Evolutionary conservation across 345 rosid genomes (phyloP), one percentile per base, ranked within the genome.

Genomic region (Citrus hindsii): DNA sequence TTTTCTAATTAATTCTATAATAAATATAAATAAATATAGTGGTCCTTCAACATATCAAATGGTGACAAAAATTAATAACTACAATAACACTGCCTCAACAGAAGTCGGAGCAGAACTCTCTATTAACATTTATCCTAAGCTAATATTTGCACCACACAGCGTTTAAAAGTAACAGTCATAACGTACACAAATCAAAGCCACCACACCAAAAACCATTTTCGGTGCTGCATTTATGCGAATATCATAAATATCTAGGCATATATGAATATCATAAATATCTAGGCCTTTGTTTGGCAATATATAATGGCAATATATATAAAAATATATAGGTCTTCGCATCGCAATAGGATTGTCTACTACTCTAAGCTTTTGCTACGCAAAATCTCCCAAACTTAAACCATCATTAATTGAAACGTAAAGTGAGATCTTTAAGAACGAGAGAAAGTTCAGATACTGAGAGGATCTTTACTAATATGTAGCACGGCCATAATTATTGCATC

Each of bases 121-220:
- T 28, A 67, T 35, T 73, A 76, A 24, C 80, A 81, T 84, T 22
- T 77, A 37, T 53, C 74, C 81, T 77, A 76, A 77, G 67, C 3
- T 35, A 48, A 64, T 27, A 75, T 70, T 70, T 16, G 33, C 16
- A 63, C 6, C 40, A 40, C 22, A 74, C 5, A 4, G 35, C 38
- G 48, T 62, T 75, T 35, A 30, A 67, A 13, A 1, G 42, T 46
- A 46, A 46, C 18, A 12, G 18, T 46, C 51, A 46, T 46, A 46
- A 46, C 1, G 4, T 46, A 46, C 51, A 46, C 18, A 13, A 12
- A 46, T 46, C 51, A 13, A 46, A 53, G 4, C 22, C 22, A 53
- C 7, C 22, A 19, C 58, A 53, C 58, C 58, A 53, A 14, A 53
- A 53, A 16, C 58, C 22, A 53, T 5, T 53, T 53, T 46, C 30